Evolutionary conservation across 495 filamentous ascomycete species (phyloP).

Genomic region (Xylaria palmicola): DNA sequence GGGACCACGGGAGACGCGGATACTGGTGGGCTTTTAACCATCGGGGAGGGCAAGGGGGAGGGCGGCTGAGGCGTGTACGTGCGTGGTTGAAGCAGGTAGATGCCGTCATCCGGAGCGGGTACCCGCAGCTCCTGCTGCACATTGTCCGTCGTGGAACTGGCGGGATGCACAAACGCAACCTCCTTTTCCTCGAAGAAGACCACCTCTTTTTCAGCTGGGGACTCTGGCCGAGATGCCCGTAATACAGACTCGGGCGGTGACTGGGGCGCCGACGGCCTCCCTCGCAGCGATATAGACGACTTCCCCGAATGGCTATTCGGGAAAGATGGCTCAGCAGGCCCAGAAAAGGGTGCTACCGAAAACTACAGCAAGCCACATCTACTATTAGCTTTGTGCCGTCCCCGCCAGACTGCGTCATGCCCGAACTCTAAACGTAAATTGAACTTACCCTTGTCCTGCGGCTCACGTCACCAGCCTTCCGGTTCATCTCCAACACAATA

Average conservation of each 20-base stretch:
- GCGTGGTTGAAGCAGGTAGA: constrained; percentile 52
- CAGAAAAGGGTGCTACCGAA: constrained; percentile 15
- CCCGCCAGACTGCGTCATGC: no score
- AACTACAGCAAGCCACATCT: constrained; percentile 5
- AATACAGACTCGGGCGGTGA: not conserved
- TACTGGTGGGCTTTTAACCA: constrained; percentile 24
- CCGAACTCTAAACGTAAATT: not conserved
- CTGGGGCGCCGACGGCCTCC: not conserved
- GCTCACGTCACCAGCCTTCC: constrained; percentile 70
- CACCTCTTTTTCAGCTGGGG: constrained; percentile 20
- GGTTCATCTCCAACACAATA: constrained; percentile 76
- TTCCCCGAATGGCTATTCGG: not conserved
- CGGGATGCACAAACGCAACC: constrained; percentile 16
- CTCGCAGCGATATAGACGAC: not conserved
- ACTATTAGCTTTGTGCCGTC: not conserved
- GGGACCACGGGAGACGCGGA: not conserved
- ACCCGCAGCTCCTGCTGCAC: constrained; percentile 16
- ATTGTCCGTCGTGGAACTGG: constrained; percentile 14
- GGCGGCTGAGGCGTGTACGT: constrained; percentile 55
- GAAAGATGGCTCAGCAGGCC: not conserved
- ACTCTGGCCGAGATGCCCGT: not conserved
- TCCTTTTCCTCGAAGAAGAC: constrained; percentile 19
- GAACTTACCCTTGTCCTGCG: constrained; percentile 55
- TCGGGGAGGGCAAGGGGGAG: constrained; percentile 46
- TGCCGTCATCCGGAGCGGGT: constrained; percentile 30